These are phyloP conservation scores for Boletus semigastroideus DNA, from an alignment of 1,284 basidiomycete genomes.

Conservation along the genomic window DNA sequence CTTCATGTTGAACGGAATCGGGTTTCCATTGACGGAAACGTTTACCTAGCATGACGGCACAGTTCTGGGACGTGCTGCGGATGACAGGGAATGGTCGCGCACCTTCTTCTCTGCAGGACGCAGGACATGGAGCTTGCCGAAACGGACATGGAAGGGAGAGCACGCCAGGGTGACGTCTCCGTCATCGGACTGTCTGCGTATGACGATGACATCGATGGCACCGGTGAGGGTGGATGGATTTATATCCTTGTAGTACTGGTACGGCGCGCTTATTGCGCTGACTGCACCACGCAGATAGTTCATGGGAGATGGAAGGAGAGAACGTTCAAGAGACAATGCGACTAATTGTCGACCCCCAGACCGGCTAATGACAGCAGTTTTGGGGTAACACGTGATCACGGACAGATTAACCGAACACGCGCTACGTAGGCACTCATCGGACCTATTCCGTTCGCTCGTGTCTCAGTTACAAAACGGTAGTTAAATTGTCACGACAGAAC, in stretches of 20 bases:
- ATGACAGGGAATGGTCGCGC: constrained; percentile 9
- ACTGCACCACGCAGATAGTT: constrained; percentile 83
- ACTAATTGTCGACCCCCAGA: background rate
- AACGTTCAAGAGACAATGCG: background rate
- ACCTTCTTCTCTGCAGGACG: constrained; percentile 94
- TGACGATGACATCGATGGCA: constrained; percentile 96
- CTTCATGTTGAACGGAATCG: constrained; percentile 96
- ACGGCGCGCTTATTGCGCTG: constrained; percentile 75
- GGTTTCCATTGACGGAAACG: constrained; percentile 76
- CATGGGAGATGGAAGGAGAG: constrained; percentile 27
- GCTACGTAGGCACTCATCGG: too few relatives aligned
- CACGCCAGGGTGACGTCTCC: constrained; percentile 78
- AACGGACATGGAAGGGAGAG: constrained; percentile 97
- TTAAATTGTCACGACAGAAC: background rate
- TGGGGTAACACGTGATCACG: constrained; percentile 22
- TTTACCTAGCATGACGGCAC: constrained; percentile 55
- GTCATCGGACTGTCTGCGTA: constrained; percentile 67
- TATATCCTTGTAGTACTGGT: constrained; percentile 87
- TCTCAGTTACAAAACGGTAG: background rate
- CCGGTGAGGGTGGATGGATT: constrained; percentile 95
- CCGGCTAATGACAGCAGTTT: constrained; percentile 16
- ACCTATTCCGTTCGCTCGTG: background rate
- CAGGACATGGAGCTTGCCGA: constrained; percentile 97
- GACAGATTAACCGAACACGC: background rate
- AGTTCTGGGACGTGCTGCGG: background rate